Evolutionary conservation across 257 asterid species (phyloP), one percentile per base, ranked within the genome.

Genomic region (Ehretia macrophylla): DNA sequence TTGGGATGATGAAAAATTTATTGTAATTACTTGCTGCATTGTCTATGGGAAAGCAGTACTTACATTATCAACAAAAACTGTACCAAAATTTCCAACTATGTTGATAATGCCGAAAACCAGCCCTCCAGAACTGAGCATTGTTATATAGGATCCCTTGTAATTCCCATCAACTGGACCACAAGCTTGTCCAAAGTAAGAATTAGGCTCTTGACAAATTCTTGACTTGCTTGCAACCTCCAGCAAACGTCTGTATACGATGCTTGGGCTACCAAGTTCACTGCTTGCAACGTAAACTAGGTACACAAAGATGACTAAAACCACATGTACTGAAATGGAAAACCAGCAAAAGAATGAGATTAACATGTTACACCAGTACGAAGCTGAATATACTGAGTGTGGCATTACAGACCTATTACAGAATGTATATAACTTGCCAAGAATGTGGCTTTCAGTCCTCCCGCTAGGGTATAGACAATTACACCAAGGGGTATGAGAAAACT

Each of bases 401-500:
- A 52, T 3, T 11, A 49, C 20, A 10, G 51, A 90, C 98, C 96
- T 73, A 87, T 90, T 5, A 85, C 95, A 22, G 98, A 90, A 71
- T 90, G 98, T 66, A 90, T 85, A 50, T 90, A 90, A 66, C 96
- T 90, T 0, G 96, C 98, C 69, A 90, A 76, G 83, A 90, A 90
- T 50, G 98, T 90, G 60, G 98, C 98, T 62, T 90, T 90, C 10
- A 87, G 82, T 42, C 95, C 95, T 73, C 98, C 98, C 1, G 96
- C 95, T 8, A 87, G 72, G 11, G 98, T 90, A 81, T 90, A 90
- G 27, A 85, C 82, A 21, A 87, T 63, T 9, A 90, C 96, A 21
- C 98, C 98, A 1, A 90, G 91, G 21, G 98, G 96, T 23, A 87
- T 90, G 59, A 90, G 91, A 23, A 90, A 90, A 66, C 98, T 90